Percentiles rank a stretch among this genome's conserved stretches.
These are phyloP conservation scores for Aspergillus pseudoglaucus DNA, from an alignment of 2,329 filamentous ascomycete species.

Conservation along the genomic window DNA sequence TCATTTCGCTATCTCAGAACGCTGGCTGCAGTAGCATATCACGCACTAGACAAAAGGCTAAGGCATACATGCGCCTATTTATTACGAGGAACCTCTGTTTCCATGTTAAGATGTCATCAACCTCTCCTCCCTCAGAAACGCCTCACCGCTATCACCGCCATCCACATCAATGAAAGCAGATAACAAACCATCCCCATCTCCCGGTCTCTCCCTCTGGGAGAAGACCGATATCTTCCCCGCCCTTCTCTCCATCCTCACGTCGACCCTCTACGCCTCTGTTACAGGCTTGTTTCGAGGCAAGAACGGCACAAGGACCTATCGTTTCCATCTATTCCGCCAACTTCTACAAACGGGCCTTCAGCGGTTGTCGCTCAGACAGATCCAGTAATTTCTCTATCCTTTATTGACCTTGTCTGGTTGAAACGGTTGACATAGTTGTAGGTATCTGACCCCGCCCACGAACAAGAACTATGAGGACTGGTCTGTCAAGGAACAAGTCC, in stretches of 20 bases:
- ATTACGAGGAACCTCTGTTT: neutral
- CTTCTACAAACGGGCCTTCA: constrained; percentile 21
- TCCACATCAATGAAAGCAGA: neutral
- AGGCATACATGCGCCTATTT: too few species aligned
- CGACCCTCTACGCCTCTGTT: constrained; percentile 23
- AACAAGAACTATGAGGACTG: constrained; percentile 18
- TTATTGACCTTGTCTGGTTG: neutral
- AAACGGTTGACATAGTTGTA: neutral
- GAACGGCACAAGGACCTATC: constrained; percentile 28
- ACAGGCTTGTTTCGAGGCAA: constrained; percentile 35
- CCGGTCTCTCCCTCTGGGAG: constrained; percentile 28
- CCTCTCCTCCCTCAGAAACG: neutral
- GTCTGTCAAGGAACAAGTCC: constrained; percentile 19
- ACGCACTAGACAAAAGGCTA: neutral
- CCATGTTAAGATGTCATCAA: neutral
- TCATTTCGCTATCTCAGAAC: neutral
- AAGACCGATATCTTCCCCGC: constrained; percentile 25
- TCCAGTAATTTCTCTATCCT: constrained; percentile 21
- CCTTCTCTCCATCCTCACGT: constrained; percentile 19
- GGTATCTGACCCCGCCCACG: constrained; percentile 15
- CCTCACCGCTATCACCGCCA: neutral
- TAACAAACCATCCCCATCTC: neutral
- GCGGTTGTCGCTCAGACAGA: constrained; percentile 22
- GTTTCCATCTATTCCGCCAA: constrained; percentile 28
- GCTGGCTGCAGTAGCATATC: neutral